A percentile compares a stretch with the other conserved stretches of the same genome.
These are phyloP conservation scores for Cladosporium colombiae DNA, from an alignment of 2,329 filamentous ascomycete genomes.

Conservation along the genomic window DNA sequence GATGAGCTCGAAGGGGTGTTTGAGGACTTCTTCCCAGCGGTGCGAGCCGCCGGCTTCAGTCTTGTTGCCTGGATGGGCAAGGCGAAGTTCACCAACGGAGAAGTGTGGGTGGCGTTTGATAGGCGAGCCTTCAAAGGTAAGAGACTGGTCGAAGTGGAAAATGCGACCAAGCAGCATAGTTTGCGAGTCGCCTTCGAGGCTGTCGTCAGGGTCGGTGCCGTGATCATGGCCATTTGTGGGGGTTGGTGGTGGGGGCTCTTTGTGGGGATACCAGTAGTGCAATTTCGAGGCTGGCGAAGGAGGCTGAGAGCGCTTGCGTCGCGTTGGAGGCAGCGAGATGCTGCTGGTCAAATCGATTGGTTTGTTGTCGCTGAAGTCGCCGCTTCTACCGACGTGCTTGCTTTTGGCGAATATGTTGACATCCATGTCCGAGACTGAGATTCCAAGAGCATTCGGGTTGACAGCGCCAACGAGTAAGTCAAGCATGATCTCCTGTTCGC, in stretches of 20 bases:
- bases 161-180: constrained; percentile 93
- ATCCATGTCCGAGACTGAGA: constrained; percentile 83
- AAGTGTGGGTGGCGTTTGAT: constrained; percentile 71
- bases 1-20: constrained; percentile 91
- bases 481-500: constrained; percentile 92
- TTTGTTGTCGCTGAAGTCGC: constrained; percentile 9
- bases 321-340: neutral
- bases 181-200: constrained; percentile 63
- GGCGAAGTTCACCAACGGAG: constrained; percentile 80
- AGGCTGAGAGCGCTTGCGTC: constrained; percentile 12
- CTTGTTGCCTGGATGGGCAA: constrained; percentile 81
- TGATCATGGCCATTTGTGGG: constrained; percentile 24
- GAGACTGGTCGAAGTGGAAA: constrained; percentile 78
- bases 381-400: constrained; percentile 61
- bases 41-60: constrained; percentile 79
- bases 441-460: constrained; percentile 89
- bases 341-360: constrained; percentile 2
- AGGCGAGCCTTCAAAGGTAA: constrained; percentile 87
- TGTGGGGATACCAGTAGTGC: constrained; percentile 24
- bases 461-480: constrained; percentile 84
- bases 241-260: neutral
- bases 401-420: constrained; percentile 94
- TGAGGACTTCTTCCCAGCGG: constrained; percentile 86
- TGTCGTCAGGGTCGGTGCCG: constrained; percentile 44
- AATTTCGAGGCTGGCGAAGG: constrained; percentile 21